Base-by-base conservation (phyloP, 164 flowering plant species). In the Chimonanthus praecox region DNA sequence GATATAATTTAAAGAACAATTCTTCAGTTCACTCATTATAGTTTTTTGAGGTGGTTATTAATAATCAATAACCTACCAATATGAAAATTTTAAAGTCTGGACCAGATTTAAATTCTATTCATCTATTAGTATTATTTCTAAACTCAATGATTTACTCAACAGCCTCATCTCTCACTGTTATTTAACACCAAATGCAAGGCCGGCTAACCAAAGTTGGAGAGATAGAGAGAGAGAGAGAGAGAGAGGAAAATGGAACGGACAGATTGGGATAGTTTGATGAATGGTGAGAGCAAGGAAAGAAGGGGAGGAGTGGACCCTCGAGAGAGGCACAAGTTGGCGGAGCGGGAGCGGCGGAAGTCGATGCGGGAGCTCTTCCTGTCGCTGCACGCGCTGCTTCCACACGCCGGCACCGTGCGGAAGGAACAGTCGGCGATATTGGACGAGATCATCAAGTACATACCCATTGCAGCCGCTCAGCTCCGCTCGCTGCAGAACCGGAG, bases 371-470 rank as follows among this genome's bases (percentile, higher is more conserved):
- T 82, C 11, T 82, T 82, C 72, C 15, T 77, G 2, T 74, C 79
- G 6, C 84, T 81, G 21, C 84, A 81, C 47, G 49, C 76, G 10
- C 76, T 79, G 51, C 80, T 82, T 16, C 84, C 84, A 20, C 78
- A 82, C 64, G 20, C 80, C 58, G 62, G 67, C 74, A 79, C 82
- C 4, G 84, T 82, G 13, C 76, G 82, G 1, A 74, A 74, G 64
- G 84, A 82, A 63, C 84, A 82, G 43, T 82, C 82, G 6, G 78
- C 78, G 10, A 82, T 82, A 68, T 77, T 82, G 0, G 84, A 82
- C 64, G 84, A 82, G 74, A 79, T 79, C 58, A 82, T 79, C 82
- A 82, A 82, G 20, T 82, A 76, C 72, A 82, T 82, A 21, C 84
- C 84, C 0, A 18, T 79, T 3, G 84, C 80, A 15, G 72, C 71